A percentile compares a stretch with the other conserved stretches of the same genome.
phyloP scores from a whole-genome alignment of 1,139 yeast genomes.

The Pichia sp. region DNA sequence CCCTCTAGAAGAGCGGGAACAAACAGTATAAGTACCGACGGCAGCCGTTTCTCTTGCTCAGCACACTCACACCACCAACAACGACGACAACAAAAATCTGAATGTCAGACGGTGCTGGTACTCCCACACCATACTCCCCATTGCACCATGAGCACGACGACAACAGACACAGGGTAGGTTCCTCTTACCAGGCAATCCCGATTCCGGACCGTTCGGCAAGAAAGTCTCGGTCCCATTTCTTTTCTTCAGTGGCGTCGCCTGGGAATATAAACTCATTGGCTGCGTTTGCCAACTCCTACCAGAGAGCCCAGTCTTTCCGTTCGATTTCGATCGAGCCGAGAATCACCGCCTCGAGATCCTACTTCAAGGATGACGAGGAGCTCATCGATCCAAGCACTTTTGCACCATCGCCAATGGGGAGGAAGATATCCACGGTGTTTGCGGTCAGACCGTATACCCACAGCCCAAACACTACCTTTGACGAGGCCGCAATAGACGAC shows the following conservation, averaged over 20 bases:
- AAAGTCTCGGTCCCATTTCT: slow-evolving; percentile 19
- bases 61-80: no score
- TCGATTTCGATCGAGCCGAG: slow-evolving; percentile 51
- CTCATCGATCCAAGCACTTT: slow-evolving; percentile 68
- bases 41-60: no score
- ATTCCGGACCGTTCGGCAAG: slow-evolving; percentile 18
- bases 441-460: slow-evolving; percentile 22
- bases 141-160: slow-evolving; percentile 1
- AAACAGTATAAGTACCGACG: no score
- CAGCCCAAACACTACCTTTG: slow-evolving; percentile 24
- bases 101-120: slow-evolving; percentile 1
- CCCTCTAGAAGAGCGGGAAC: no score
- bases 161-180: slow-evolving; percentile 1
- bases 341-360: slow-evolving; percentile 42
- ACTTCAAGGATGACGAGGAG: slow-evolving; percentile 52
- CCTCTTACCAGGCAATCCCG: slow-evolving; percentile 21
- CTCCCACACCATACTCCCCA: slow-evolving; percentile 15
- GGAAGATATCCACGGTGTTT: slow-evolving; percentile 54
- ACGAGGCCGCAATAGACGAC: slow-evolving; percentile 37
- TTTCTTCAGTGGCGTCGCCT: slow-evolving; percentile 37
- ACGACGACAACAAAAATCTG: neutral
- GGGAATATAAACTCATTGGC: slow-evolving; percentile 50
- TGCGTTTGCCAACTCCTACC: slow-evolving; percentile 74
- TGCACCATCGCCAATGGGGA: slow-evolving; percentile 62
- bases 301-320: slow-evolving; percentile 70